Evolutionary conservation across 495 filamentous ascomycete genomes (phyloP).

Genomic region (Bathelium albidoporum): DNA sequence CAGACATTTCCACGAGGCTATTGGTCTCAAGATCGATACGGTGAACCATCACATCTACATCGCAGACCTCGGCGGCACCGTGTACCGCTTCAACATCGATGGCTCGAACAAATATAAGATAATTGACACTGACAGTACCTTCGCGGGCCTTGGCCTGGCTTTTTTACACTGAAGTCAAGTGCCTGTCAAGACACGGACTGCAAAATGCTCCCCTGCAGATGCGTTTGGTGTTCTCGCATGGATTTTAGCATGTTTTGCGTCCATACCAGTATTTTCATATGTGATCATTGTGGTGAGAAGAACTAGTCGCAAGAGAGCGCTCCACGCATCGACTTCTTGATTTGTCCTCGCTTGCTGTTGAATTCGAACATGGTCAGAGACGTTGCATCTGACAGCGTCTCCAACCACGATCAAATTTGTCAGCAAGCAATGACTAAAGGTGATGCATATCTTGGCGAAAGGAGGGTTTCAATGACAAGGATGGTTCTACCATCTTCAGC

Average conservation of each 20-base stretch:
- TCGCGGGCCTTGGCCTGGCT: background rate
- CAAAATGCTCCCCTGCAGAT: background rate
- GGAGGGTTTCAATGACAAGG: background rate
- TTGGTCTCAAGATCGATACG: conserved; percentile 1
- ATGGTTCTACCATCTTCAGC: background rate
- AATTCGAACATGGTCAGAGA: background rate
- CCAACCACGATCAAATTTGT: background rate
- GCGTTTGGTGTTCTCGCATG: background rate
- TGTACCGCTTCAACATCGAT: conserved; percentile 6
- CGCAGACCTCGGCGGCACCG: conserved; percentile 3
- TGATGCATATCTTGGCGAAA: background rate
- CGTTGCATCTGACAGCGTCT: no score
- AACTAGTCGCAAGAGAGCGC: background rate
- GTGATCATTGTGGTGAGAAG: background rate
- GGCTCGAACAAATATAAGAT: background rate
- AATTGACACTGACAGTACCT: background rate
- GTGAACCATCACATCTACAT: conserved; percentile 6
- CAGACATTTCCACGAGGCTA: conserved; percentile 8
- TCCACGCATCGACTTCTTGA: background rate
- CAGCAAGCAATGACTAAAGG: background rate
- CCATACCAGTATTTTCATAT: background rate
- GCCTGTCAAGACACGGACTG: background rate
- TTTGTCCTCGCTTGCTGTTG: background rate
- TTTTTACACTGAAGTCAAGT: conserved; percentile 1
- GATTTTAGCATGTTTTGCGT: background rate